phyloP scores from a whole-genome alignment of 495 filamentous ascomycete genomes.

The Podospora sp. region DNA sequence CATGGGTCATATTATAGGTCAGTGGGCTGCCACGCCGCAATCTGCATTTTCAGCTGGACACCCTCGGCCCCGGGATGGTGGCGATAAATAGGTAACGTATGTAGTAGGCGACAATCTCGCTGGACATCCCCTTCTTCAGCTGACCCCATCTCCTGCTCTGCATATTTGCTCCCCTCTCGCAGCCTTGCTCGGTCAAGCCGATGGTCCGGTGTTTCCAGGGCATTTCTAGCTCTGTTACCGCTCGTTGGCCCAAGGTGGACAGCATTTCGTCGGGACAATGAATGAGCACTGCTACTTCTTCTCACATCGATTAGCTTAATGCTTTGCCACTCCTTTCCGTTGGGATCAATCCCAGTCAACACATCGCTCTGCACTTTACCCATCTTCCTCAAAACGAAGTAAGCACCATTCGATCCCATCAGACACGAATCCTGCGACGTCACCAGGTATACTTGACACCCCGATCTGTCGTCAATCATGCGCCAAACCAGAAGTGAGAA shows the following conservation, averaged over 20 bases:
- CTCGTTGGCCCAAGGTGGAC: neutral
- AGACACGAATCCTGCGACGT: no score
- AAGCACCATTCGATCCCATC: neutral
- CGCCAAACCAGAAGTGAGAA: no score
- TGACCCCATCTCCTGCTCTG: no score
- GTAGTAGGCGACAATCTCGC: no score
- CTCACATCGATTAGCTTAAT: neutral
- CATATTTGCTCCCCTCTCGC: neutral
- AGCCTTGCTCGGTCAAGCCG: neutral
- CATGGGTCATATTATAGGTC: no score
- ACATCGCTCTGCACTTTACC: neutral
- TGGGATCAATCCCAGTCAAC: neutral
- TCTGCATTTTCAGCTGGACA: no score
- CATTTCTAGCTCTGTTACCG: neutral
- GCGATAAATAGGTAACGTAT: constrained; percentile 1
- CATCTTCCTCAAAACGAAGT: neutral
- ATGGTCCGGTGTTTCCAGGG: neutral
- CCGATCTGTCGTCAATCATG: no score
- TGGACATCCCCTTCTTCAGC: no score
- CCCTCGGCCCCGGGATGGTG: no score
- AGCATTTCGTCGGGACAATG: neutral
- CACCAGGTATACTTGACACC: no score
- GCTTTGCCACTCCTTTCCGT: neutral
- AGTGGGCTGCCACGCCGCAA: no score
- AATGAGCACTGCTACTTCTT: neutral